Evolutionary conservation across 176 grass and related monocot species (phyloP).

Genomic region (Urochloa ruziziensis): DNA sequence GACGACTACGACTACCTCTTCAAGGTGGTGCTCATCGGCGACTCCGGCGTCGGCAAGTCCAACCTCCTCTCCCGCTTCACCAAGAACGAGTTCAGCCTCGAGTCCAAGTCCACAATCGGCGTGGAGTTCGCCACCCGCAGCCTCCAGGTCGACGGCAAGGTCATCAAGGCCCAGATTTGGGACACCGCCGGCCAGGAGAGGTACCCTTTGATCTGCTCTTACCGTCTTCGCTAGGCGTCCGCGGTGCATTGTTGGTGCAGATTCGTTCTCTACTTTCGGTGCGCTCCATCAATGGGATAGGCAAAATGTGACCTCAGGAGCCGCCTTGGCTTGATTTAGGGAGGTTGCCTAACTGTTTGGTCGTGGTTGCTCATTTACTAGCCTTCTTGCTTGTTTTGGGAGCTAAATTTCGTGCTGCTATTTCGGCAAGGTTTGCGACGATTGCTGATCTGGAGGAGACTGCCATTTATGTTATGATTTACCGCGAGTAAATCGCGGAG

Average conservation of each 20-base stretch:
- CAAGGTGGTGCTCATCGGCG: slow-evolving; percentile 95
- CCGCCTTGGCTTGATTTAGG: slow-evolving; percentile 11
- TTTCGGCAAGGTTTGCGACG: not conserved
- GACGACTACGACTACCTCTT: slow-evolving; percentile 98
- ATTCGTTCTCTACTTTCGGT: slow-evolving; percentile 8
- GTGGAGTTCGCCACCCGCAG: slow-evolving; percentile 96
- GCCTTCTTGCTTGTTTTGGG: slow-evolving; percentile 1
- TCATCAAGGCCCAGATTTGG: slow-evolving; percentile 82
- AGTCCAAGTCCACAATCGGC: slow-evolving; percentile 97
- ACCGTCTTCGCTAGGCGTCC: not conserved
- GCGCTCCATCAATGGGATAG: not conserved
- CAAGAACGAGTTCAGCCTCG: slow-evolving; percentile 98
- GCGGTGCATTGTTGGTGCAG: not conserved
- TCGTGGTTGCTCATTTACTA: not conserved
- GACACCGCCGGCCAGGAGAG: slow-evolving; percentile 79
- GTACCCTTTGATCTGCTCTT: slow-evolving; percentile 19
- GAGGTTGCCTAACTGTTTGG: not conserved
- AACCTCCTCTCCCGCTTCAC: slow-evolving; percentile 95
- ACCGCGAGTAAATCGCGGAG: not conserved
- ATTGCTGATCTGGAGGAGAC: not conserved
- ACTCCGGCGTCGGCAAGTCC: slow-evolving; percentile 93
- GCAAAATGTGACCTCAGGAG: not conserved
- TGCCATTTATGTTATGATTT: not conserved
- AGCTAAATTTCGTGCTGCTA: not conserved
- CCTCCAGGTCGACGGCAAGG: slow-evolving; percentile 71